phyloP scores from a whole-genome alignment of 257 asterid species.

The Gentiana straminea region DNA sequence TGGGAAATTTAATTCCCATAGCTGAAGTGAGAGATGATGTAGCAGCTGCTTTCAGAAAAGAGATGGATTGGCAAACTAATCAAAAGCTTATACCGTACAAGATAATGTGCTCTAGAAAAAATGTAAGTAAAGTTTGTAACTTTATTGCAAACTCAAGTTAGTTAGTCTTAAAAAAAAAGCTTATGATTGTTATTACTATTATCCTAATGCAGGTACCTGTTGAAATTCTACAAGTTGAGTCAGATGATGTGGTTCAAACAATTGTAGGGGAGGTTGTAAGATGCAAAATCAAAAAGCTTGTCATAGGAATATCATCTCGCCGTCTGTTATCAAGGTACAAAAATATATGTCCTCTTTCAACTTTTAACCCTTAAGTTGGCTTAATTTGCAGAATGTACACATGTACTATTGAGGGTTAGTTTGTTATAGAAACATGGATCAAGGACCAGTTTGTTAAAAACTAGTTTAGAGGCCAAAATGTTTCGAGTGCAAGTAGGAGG shows the following conservation, averaged over 20 bases:
- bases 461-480: too few species aligned
- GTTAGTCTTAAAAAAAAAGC: neutral
- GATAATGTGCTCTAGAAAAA: constrained; percentile 43
- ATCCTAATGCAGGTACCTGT: constrained; percentile 52
- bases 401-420: too few species aligned
- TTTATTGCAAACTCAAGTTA: neutral
- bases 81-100: constrained; percentile 68
- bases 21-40: constrained; percentile 74
- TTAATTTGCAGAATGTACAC: too few species aligned
- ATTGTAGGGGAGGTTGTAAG: constrained; percentile 34
- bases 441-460: too few species aligned
- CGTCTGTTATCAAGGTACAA: constrained; percentile 62
- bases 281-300: constrained; percentile 43
- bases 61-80: constrained; percentile 51
- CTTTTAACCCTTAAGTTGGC: too few species aligned
- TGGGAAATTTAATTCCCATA: constrained; percentile 66
- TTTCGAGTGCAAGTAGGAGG: neutral
- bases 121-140: constrained; percentile 22
- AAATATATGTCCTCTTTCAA: neutral
- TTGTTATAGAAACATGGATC: too few species aligned
- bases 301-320: constrained; percentile 66
- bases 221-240: constrained; percentile 60
- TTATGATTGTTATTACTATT: neutral
- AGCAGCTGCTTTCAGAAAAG: constrained; percentile 59
- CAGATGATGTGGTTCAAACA: constrained; percentile 56